Base-by-base conservation (phyloP, 257 asterid species). In the Knoxia roxburghii region DNA sequence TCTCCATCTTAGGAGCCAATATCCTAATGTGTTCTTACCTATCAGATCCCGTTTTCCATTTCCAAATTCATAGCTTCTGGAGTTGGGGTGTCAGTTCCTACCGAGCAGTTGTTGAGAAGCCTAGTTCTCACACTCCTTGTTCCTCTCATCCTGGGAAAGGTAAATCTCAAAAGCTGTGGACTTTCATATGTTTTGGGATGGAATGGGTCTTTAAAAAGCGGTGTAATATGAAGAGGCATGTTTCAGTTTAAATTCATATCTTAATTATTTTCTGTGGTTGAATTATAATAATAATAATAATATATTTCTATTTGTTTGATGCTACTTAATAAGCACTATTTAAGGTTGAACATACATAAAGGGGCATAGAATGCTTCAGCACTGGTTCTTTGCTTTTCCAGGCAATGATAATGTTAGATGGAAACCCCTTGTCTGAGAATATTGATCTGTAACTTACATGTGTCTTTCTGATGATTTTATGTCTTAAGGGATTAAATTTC, bases 101-200 rank as follows among this genome's bases (percentile, higher is more conserved):
- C 94, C 24, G 86, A 81, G 71, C 82, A 72, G 68, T 65, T 93
- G 80, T 82, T 90, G 81, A 88, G 80, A 90, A 88, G 90, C 81
- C 97, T 90, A 67, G 81, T 90, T 80, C 76, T 88, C 76, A 89
- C 86, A 13, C 91, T 93, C 75, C 60, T 90, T 70, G 86, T 90
- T 78, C 98, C 97, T 68, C 89, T 88, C 52, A 68, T 89, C 43
- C n/a, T 88, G 69, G 97, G 97, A 66, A 90, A 89, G 96, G 96
- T 91, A 81, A 70, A 33, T 33, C 32, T 29, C 53, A 4, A 27
- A 50, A 50, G 17, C 7, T 54, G 20, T 54, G 30, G 26, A 24
- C n/a, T 11, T 9, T 23, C 27, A 23, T 54, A 6, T 33, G 23
- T 58, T 7, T 15, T 58, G n/a, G 27, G 14, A 30, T 15, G 18